Evolutionary conservation across 192 early-diverging fungal species (phyloP).

Genomic region (Coemansia sp.): DNA sequence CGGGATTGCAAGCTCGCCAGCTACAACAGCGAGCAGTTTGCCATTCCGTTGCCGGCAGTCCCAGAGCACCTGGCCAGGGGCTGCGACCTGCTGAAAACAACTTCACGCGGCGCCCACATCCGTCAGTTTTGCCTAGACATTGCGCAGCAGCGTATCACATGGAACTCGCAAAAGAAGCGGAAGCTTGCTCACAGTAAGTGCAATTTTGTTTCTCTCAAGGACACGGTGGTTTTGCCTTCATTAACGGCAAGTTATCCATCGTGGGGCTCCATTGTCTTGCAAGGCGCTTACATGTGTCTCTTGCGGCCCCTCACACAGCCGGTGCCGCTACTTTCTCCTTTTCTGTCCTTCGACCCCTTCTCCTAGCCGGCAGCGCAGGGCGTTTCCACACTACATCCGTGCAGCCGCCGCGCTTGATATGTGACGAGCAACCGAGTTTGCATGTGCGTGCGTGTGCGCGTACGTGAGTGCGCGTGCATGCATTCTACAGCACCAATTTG

Average conservation of each 20-base stretch:
- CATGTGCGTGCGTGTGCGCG: too few relatives aligned
- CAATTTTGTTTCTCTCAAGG: neutral
- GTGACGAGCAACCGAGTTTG: too few relatives aligned
- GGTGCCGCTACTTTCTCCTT: too few relatives aligned
- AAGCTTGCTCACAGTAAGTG: constrained; percentile 50
- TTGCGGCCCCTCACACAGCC: too few relatives aligned
- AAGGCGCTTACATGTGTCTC: too few relatives aligned
- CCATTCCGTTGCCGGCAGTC: constrained; percentile 19
- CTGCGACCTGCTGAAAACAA: constrained; percentile 46
- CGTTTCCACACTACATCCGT: too few relatives aligned
- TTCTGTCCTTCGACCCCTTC: too few relatives aligned
- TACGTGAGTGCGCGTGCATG: too few relatives aligned
- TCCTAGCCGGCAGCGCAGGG: too few relatives aligned
- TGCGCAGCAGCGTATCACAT: constrained; percentile 51
- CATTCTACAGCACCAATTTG: too few relatives aligned
- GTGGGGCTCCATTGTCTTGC: too few relatives aligned
- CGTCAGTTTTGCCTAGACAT: constrained; percentile 51
- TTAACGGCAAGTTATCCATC: neutral
- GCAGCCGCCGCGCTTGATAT: too few relatives aligned
- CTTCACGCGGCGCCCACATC: constrained; percentile 32
- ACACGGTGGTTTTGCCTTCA: neutral
- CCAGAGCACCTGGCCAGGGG: constrained; percentile 38
- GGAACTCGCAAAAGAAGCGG: constrained; percentile 52
- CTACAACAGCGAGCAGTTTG: neutral
- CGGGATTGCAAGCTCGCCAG: constrained; percentile 2